Percentiles rank a stretch among this genome's conserved stretches.
phyloP scores from a whole-genome alignment of 345 rosid genomes.

The Populus ilicifolia region DNA sequence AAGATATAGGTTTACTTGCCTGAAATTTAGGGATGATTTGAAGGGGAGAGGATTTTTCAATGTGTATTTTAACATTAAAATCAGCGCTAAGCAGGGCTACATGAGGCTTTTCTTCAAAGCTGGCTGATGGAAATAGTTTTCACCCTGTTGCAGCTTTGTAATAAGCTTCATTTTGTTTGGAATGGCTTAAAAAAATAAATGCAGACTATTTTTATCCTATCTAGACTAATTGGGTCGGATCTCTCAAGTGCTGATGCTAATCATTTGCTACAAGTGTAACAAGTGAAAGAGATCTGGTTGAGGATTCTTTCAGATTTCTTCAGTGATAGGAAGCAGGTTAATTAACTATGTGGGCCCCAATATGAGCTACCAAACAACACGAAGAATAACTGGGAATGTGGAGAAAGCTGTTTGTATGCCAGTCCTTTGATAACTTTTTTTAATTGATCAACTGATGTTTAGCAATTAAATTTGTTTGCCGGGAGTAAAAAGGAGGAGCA shows the following conservation, averaged over 20 bases:
- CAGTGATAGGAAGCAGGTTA: neutral
- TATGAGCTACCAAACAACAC: neutral
- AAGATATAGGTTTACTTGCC: neutral
- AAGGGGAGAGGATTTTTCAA: no score
- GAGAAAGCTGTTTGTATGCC: neutral
- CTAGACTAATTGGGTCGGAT: neutral
- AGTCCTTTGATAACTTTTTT: neutral
- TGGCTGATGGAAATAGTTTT: neutral
- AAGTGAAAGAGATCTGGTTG: neutral
- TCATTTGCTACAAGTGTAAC: neutral
- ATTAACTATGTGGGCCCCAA: neutral
- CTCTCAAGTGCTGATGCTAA: neutral
- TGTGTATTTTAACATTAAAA: no score
- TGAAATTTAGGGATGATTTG: neutral
- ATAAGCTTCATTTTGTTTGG: neutral
- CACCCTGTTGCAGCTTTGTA: neutral
- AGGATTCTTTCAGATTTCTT: neutral
- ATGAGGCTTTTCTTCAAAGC: neutral
- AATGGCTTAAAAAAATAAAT: neutral
- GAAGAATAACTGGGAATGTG: neutral
- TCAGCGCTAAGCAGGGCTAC: neutral
- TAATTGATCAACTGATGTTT: neutral
- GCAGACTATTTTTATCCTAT: neutral
- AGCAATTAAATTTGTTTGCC: neutral
- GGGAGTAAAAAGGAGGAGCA: neutral